Evolutionary conservation across 345 rosid genomes (phyloP).

Genomic region (Limnanthes douglasii): DNA sequence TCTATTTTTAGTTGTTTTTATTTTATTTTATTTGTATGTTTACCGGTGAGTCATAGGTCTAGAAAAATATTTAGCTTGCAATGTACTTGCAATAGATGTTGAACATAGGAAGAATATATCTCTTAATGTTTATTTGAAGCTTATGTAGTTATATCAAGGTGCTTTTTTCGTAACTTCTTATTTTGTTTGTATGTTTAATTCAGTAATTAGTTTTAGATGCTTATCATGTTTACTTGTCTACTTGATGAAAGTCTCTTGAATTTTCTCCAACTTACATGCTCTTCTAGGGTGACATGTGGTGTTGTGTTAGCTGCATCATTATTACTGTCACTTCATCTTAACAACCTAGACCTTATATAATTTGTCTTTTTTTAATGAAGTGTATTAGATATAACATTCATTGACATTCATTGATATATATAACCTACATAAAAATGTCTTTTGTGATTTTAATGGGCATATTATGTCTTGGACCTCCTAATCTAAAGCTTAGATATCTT

Average conservation of each 20-base stretch:
- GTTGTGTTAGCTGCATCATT: not conserved
- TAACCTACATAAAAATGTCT: too few species aligned
- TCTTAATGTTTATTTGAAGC: not conserved
- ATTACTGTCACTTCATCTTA: not conserved
- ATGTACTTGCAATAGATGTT: not conserved
- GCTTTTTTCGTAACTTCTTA: not conserved
- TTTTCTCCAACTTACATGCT: not conserved
- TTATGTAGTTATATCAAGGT: not conserved
- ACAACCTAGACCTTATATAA: not conserved
- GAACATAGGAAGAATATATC: not conserved
- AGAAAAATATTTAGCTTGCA: not conserved
- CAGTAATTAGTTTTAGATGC: not conserved
- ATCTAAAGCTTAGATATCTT: conserved; percentile 1
- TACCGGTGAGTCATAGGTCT: not conserved
- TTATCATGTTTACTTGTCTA: too few species aligned
- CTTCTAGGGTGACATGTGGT: not conserved
- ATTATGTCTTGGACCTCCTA: not conserved
- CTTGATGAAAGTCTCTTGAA: not conserved
- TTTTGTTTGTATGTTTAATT: not conserved
- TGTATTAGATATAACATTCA: not conserved
- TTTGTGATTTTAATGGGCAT: too few species aligned
- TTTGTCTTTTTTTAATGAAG: not conserved
- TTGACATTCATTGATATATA: not conserved
- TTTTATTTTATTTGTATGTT: not conserved
- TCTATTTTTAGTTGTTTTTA: not conserved